Base-by-base conservation (phyloP, 2,329 filamentous ascomycete genomes). In the Xylariales sp. region DNA sequence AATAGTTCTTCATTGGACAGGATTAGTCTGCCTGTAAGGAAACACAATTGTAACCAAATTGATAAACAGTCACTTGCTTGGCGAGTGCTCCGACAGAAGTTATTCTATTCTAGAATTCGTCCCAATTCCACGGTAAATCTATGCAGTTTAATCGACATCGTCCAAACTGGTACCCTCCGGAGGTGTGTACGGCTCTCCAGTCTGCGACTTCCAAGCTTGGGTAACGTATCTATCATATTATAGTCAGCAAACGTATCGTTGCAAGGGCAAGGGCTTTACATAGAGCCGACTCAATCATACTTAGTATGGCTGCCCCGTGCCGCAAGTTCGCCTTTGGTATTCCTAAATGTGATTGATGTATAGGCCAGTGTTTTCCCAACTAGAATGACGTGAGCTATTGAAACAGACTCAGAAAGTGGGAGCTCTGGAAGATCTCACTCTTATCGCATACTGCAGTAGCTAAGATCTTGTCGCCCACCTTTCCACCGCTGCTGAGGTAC, bases 231-330 rank as follows among this genome's bases (percentile, higher is more conserved):
- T 73, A 25, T 8, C n/a, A n/a, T n/a, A n/a, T n/a, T n/a, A n/a
- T n/a, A n/a, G n/a, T n/a, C n/a, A n/a, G n/a, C n/a, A n/a, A n/a
- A n/a, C n/a, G n/a, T n/a, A n/a, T n/a, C n/a, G n/a, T n/a, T n/a
- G n/a, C n/a, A n/a, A n/a, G n/a, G n/a, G n/a, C n/a, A n/a, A n/a
- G n/a, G n/a, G n/a, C n/a, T n/a, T n/a, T n/a, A n/a, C n/a, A n/a
- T n/a, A n/a, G n/a, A n/a, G n/a, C n/a, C n/a, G n/a, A n/a, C n/a
- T n/a, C n/a, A n/a, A n/a, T 46, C 69, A 54, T 50, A 81, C 79
- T 83, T 83, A 12, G 79, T 83, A 51, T 83, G 79, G 46, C 78
- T 83, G 29, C 79, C 79, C 32, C 79, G 62, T 1, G 79, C 79
- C 10, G 76, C 72, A 4, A 83, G 53, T 29, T 83, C 69, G 5